Conservation (phyloP, 139 green algal species). For the Gonium pectorale region DNA sequence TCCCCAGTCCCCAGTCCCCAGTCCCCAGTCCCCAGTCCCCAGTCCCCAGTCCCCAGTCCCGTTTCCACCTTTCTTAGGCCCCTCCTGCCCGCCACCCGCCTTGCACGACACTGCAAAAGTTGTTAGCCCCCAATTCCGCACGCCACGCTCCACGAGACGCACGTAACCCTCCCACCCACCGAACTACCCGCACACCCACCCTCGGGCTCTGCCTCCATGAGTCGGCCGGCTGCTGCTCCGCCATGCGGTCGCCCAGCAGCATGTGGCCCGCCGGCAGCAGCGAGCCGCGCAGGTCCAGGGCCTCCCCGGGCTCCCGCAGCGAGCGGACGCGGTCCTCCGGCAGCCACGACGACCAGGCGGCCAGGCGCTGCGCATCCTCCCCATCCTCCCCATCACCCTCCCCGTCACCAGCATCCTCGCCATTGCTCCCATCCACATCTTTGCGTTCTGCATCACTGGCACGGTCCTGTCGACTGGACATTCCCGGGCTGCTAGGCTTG, state of each 20-base stretch:
- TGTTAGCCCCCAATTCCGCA: background rate
- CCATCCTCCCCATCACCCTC: background rate
- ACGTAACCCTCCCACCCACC: background rate
- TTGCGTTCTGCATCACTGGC: background rate
- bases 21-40: too few relatives aligned
- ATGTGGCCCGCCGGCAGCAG: background rate
- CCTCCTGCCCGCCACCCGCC: background rate
- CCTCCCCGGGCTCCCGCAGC: background rate
- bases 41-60: too few relatives aligned
- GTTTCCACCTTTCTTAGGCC: too few relatives aligned
- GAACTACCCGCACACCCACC: background rate
- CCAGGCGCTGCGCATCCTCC: background rate
- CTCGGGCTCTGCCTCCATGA: background rate
- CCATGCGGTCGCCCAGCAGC: slow-evolving; percentile 23
- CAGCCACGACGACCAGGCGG: slow-evolving; percentile 23
- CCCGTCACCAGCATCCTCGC: background rate
- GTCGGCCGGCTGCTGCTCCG: background rate
- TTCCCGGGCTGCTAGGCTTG: background rate
- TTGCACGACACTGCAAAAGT: background rate
- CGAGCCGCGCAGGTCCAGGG: background rate
- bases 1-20: too few relatives aligned
- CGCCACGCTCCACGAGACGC: background rate
- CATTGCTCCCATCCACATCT: background rate
- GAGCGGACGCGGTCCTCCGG: background rate
- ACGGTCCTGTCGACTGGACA: background rate